These are phyloP conservation scores for Vanderwaltozyma verrucispora DNA, from an alignment of 805 yeast genomes.

Conservation along the genomic window DNA sequence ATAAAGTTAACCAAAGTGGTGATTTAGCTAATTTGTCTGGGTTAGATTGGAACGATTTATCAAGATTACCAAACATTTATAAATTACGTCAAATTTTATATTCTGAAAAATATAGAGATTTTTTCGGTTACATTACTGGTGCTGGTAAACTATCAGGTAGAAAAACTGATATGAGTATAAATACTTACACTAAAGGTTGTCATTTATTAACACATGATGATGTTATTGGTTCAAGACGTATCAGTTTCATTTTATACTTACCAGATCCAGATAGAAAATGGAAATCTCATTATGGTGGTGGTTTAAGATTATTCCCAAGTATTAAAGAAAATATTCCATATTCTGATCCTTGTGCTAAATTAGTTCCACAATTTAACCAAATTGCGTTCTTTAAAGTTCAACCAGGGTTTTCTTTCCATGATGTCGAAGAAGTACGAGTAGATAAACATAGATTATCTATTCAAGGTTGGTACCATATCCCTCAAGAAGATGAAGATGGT, in stretches of 20 bases:
- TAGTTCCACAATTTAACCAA: slow-evolving; percentile 92
- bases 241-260: slow-evolving; percentile 82
- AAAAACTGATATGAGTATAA: slow-evolving; percentile 86
- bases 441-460: slow-evolving; percentile 86
- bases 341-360: slow-evolving; percentile 55
- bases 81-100: slow-evolving; percentile 81
- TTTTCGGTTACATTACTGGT: slow-evolving; percentile 65
- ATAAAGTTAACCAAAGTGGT: slow-evolving; percentile 82
- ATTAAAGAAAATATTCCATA: slow-evolving; percentile 83
- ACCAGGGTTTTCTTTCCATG: slow-evolving; percentile 95
- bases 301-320: slow-evolving; percentile 75
- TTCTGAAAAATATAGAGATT: slow-evolving; percentile 73
- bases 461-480: slow-evolving; percentile 99
- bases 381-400: slow-evolving; percentile 92
- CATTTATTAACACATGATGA: slow-evolving; percentile 95
- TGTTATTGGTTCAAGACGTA: slow-evolving; percentile 90
- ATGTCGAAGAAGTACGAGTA: slow-evolving; percentile 91
- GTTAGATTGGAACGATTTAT: slow-evolving; percentile 61
- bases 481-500: slow-evolving; percentile 87
- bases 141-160: slow-evolving; percentile 86
- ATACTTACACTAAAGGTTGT: slow-evolving; percentile 86
- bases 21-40: slow-evolving; percentile 90
- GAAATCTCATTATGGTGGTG: slow-evolving; percentile 93
- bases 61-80: slow-evolving; percentile 62
- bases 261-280: slow-evolving; percentile 87